Evolutionary conservation across 2,329 filamentous ascomycete species (phyloP).

Genomic region (Hawksworthiomyces lignivorus): DNA sequence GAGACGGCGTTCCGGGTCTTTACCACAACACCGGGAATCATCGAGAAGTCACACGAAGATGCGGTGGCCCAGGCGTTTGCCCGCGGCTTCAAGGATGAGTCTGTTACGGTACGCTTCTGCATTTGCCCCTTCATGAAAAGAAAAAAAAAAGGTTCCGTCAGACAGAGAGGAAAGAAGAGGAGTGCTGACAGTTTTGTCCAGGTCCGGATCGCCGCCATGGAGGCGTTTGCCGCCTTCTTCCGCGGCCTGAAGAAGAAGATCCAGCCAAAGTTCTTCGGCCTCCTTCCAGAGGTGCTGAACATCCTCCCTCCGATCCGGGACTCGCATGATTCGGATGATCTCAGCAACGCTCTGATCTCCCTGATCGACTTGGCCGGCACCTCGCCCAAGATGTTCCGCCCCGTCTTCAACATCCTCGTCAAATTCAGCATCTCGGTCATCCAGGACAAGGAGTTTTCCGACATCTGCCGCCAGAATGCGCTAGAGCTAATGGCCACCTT

Average conservation of each 20-base stretch:
- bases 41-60: slow-evolving; percentile 90
- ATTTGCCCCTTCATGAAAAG: too few relatives aligned
- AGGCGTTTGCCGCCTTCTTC: slow-evolving; percentile 96
- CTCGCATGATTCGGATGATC: slow-evolving; percentile 77
- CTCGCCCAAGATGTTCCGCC: slow-evolving; percentile 97
- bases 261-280: slow-evolving; percentile 76
- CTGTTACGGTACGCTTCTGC: slow-evolving; percentile 58
- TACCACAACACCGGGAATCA: slow-evolving; percentile 87
- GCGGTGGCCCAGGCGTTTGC: slow-evolving; percentile 83
- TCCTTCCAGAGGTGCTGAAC: slow-evolving; percentile 88
- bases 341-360: slow-evolving; percentile 82
- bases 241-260: slow-evolving; percentile 79
- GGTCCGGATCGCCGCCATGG: slow-evolving; percentile 90
- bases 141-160: not conserved
- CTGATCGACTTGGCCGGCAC: slow-evolving; percentile 91
- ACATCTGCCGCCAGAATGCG: slow-evolving; percentile 86
- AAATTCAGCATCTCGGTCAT: slow-evolving; percentile 90
- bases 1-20: slow-evolving; percentile 95
- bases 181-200: too few relatives aligned
- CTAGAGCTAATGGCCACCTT: slow-evolving; percentile 97
- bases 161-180: too few relatives aligned
- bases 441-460: slow-evolving; percentile 88
- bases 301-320: slow-evolving; percentile 93
- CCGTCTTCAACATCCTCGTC: slow-evolving; percentile 85
- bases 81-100: slow-evolving; percentile 84